Base-by-base conservation (phyloP, 2,329 filamentous ascomycete genomes). In the Kalmusia sp. region DNA sequence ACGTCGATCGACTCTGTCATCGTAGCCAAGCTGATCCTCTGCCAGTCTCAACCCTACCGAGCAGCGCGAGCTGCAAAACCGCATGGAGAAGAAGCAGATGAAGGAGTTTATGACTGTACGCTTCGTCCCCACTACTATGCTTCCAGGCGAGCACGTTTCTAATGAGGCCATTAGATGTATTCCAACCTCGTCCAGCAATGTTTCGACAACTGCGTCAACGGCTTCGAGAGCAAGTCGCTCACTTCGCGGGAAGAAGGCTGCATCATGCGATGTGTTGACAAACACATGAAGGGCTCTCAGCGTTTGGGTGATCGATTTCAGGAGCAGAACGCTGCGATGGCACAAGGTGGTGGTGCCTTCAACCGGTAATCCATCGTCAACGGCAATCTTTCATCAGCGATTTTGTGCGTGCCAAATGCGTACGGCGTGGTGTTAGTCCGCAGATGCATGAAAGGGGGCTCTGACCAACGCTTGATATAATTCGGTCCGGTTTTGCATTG, bases 11-110 rank as follows among this genome's bases (percentile, higher is more conserved):
- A 12, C 6, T n/a, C 30, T 51, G 37, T 21, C 34, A 17, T 44
- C 44, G 3, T 21, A 37, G 33, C 39, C 24, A 44, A 50, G 49
- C 62, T 67, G 57, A 69, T 51, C 25, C 39, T 7, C 15, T 40
- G 44, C 44, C 68, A 89, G 87, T 67, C 89, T 96, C 74, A 91
- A 85, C 65, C 75, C 83, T 69, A 77, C 86, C 69, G 93, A 98
- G 83, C 91, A 96, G 82, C 90, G 91, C 80, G 91, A 95, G 84
- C 90, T 99, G 74, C 89, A 96, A 79, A 80, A 86, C 80, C 92
- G 95, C 78, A 93, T 99, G 86, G 92, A 98, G 82, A 90, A 91
- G 80, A 96, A 95, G 80, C 95, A 99, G 80, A 91, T 99, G 84
- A 96, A 96, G 82, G 93, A 98, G 76, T 98, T 99, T 75, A 96